Evolutionary conservation across 2,329 filamentous ascomycete species (phyloP).

Genomic region (Davidsoniella virescens): DNA sequence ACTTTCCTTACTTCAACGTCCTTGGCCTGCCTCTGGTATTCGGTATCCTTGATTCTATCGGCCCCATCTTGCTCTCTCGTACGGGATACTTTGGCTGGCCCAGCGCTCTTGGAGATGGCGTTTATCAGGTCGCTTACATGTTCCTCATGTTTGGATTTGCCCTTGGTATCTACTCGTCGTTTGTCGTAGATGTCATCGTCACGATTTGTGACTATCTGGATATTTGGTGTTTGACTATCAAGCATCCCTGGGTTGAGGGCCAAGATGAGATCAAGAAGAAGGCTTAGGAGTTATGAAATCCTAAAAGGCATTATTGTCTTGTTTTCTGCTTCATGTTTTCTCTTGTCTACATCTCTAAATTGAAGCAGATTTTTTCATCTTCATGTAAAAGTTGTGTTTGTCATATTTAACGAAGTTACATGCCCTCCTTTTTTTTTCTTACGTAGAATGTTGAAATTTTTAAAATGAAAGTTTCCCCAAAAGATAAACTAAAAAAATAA

Average conservation of each 20-base stretch:
- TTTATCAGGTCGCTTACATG: constrained; percentile 84
- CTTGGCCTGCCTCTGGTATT: constrained; percentile 61
- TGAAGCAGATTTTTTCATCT: neutral
- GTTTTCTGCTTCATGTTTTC: neutral
- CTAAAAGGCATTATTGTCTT: neutral
- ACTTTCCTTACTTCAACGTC: constrained; percentile 84
- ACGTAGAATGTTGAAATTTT: too few species aligned
- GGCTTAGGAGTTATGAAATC: constrained; percentile 13
- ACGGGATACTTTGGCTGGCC: constrained; percentile 53
- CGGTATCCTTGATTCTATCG: constrained; percentile 66
- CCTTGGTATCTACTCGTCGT: constrained; percentile 88
- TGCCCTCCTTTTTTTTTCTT: neutral
- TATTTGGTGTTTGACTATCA: constrained; percentile 97
- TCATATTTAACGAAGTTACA: too few species aligned
- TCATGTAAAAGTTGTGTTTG: neutral
- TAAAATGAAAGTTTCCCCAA: too few species aligned
- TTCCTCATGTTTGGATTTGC: constrained; percentile 75
- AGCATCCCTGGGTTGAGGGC: constrained; percentile 49
- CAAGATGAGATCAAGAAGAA: constrained; percentile 27
- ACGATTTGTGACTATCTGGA: constrained; percentile 97
- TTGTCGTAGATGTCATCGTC: constrained; percentile 91
- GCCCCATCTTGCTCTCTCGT: constrained; percentile 45
- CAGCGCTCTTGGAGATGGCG: constrained; percentile 53
- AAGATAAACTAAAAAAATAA: neutral
- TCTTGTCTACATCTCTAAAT: neutral